Base-by-base conservation (phyloP, 1,284 basidiomycete species). In the Athelia sp. region DNA sequence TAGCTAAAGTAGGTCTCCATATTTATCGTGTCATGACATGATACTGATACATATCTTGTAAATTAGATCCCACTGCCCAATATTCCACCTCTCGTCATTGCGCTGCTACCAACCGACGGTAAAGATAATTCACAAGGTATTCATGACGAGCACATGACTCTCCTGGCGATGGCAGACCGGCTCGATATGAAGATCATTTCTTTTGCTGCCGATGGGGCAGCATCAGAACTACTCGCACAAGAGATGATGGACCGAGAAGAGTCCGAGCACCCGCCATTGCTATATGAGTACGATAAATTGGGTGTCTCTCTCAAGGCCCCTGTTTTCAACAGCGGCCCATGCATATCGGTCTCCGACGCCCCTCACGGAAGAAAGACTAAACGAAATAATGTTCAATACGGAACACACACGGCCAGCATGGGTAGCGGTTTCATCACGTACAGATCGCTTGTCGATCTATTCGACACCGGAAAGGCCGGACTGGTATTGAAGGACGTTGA, bases 331-430 rank as follows among this genome's bases (percentile, higher is more conserved):
- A 59, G 54, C 1, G 60, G 59, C 0, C 60, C 59, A 2, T 43
- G 54, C 3, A 46, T 60, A 1, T 58, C 57, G 0, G 32, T 52
- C 3, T 52, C 56, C 15, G 62, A 64, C 21, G 50, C 57, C 0
- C 49, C 43, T 1, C 62, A 64, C 35, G 57, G 48, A 1, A 23
- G 50, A 2, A 64, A 64, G 49, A 62, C 59, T 0, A 43, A 31
- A 9, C 56, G 56, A 0, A 64, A 64, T 43, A 55, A 58, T 21
- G 58, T 56, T 3, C 59, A 62, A 48, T 52, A 59, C 38, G 59
- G 59, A 2, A 62, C 59, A 2, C 59, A 61, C 38, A 62, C 56
- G 1, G 60, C 56, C 1, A 60, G 57, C 42, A 18, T 62, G 4
- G 62, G 62, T 0, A 43, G 15, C 1, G 57, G 58, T 2, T 50